Evolutionary conservation across 352 stramenopile species (phyloP), one percentile per base, ranked within the genome.

Genomic region (Pythium monospermum): DNA sequence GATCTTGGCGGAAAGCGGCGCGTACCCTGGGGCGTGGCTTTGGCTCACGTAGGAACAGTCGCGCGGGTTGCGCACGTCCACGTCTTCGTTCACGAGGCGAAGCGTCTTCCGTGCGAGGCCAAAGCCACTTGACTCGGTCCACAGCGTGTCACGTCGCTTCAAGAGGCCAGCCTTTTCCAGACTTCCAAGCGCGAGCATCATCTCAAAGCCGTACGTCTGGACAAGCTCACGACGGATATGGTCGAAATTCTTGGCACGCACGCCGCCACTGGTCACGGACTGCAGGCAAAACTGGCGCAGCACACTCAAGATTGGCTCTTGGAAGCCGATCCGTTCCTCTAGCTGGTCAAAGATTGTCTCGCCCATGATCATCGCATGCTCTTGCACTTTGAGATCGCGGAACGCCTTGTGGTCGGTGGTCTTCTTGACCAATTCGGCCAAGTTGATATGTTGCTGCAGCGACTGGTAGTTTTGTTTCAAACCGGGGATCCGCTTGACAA

Each of bases 171-270:
- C 79, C 39, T 93, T 91, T 68, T 99, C 96, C n/a, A 99, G 69
- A 57, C 97, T 96, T 36, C 74, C 86, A 10, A 99, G 64, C 18
- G 92, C 81, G 19, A 96, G 73, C 40, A 98, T 64, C 67, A 95
- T 96, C 63, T 98, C 87, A 54, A 98, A 98, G 6, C 95, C 96
- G 61, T 99, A 99, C 1, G 90, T 97, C 68, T 99, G 95, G 28
- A 98, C 84, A 16, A 98, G 77, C 48, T 98, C 87, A 30, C 88
- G 81, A 26, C 92, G 85, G 11, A 99, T 71, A 41, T 91, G 71
- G 68, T 98, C 95, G 60, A 97, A 98, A 59, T 94, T 91, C 60
- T 94, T 94, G 8, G 89, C 83, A 62, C 96, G 95, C 58, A 99
- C 87, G 5, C 96, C 96, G 33, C 94, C 94, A 23, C 75, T 81